These are phyloP conservation scores for Trichophyton rubrum DNA, from an alignment of 2,329 filamentous ascomycete genomes.

Conservation along the genomic window DNA sequence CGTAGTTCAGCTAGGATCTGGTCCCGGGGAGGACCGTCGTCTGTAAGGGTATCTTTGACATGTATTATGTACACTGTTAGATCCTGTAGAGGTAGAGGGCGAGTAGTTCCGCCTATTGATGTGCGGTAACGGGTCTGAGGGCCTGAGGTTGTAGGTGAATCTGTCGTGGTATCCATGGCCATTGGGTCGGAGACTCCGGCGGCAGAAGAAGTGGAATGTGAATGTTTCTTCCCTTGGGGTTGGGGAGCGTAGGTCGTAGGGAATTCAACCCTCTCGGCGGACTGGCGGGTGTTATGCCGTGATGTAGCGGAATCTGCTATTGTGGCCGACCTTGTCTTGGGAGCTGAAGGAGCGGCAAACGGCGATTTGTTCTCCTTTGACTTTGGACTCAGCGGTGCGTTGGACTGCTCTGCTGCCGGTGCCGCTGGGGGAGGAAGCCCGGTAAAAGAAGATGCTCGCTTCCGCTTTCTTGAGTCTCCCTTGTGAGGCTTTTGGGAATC, in stretches of 20 bases:
- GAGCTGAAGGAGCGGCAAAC: background rate
- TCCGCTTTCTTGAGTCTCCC: conserved; percentile 28
- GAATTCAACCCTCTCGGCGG: background rate
- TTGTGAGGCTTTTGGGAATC: conserved; percentile 32
- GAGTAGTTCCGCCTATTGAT: background rate
- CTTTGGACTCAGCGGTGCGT: conserved; percentile 8
- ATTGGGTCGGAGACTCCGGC: no score
- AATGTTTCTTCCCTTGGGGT: background rate
- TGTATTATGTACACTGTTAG: conserved; percentile 82
- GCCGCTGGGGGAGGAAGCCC: background rate
- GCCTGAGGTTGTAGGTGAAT: background rate
- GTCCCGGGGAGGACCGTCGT: conserved; percentile 53
- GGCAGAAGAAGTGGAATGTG: background rate
- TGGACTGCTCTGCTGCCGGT: background rate
- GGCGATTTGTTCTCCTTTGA: background rate
- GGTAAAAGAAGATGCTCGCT: conserved; percentile 20
- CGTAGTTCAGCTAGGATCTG: conserved; percentile 58
- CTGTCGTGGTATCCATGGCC: background rate
- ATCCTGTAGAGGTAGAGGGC: conserved; percentile 48
- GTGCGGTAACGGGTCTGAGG: background rate
- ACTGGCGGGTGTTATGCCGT: background rate
- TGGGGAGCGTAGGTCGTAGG: background rate
- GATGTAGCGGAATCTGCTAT: background rate
- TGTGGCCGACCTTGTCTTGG: background rate
- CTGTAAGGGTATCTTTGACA: conserved; percentile 72